Percentiles rank a stretch among this genome's conserved stretches.
Conservation (phyloP, 116 monocot genomes). For the Dioscorea cayenensis region DNA sequence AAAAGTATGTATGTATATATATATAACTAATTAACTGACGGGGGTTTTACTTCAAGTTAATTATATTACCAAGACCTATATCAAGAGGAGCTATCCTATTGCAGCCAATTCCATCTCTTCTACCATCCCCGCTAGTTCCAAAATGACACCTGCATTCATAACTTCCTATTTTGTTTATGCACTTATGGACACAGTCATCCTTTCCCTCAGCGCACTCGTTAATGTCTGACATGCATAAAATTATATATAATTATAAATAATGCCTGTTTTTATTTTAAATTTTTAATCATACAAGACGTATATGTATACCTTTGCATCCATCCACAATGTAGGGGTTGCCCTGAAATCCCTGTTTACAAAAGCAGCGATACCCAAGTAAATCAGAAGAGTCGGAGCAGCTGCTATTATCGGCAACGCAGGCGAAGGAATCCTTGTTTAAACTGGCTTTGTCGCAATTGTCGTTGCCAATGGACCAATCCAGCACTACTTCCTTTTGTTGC, state of each 20-base stretch:
- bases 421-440: neutral
- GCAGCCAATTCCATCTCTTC: constrained; percentile 4
- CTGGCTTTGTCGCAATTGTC: constrained; percentile 7
- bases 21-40: too few relatives aligned
- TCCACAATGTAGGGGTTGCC: constrained; percentile 19
- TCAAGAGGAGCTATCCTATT: neutral
- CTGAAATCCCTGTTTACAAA: constrained; percentile 9
- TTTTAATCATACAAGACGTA: too few relatives aligned
- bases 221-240: constrained; percentile 13
- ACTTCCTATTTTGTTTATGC: constrained; percentile 7
- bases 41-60: neutral
- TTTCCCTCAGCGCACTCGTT: constrained; percentile 13
- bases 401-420: constrained; percentile 14
- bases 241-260: too few relatives aligned
- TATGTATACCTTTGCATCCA: constrained; percentile 20
- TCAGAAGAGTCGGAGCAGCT: constrained; percentile 8
- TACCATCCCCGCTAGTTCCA: neutral
- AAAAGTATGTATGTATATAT: too few relatives aligned
- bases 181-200: constrained; percentile 4
- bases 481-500: neutral
- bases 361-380: constrained; percentile 21
- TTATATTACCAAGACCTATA: constrained; percentile 3
- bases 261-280: too few relatives aligned
- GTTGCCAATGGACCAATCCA: constrained; percentile 29
- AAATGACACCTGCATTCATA: constrained; percentile 14